Percentiles rank a stretch among this genome's conserved stretches.
Conservation (phyloP, 345 rosid species). For the Eucalyptus camaldulensis region DNA sequence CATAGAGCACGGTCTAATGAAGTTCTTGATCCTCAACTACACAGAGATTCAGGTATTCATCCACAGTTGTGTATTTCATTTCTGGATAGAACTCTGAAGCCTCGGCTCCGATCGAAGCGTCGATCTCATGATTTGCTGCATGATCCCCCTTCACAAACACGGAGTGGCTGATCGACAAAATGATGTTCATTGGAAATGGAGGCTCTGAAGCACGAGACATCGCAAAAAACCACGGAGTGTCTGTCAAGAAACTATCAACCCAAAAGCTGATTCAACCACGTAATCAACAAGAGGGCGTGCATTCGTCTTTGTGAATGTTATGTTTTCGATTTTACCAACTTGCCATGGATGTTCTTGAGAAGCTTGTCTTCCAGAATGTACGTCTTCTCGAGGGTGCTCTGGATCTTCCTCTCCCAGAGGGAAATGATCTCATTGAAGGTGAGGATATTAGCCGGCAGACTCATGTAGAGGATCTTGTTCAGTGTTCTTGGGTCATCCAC, state of each 20-base stretch:
- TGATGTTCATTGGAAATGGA: not conserved
- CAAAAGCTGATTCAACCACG: not conserved
- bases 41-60: constrained; percentile 16
- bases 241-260: not conserved
- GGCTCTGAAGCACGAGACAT: not conserved
- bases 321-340: not conserved
- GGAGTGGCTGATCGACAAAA: not conserved
- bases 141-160: constrained; percentile 4
- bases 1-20: not conserved
- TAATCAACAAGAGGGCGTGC: not conserved
- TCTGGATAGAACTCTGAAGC: constrained; percentile 16
- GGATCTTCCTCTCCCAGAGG: not conserved
- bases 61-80: constrained; percentile 19
- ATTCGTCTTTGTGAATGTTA: not conserved
- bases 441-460: not conserved
- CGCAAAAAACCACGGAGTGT: not conserved
- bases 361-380: not conserved
- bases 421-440: not conserved
- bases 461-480: not conserved
- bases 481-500: not conserved
- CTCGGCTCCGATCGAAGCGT: not conserved
- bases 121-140: constrained; percentile 1
- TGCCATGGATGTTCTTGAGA: not conserved
- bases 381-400: not conserved
- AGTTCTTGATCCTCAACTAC: not conserved